phyloP scores from a whole-genome alignment of 441 rosid genomes.

The Capsella rubella region DNA sequence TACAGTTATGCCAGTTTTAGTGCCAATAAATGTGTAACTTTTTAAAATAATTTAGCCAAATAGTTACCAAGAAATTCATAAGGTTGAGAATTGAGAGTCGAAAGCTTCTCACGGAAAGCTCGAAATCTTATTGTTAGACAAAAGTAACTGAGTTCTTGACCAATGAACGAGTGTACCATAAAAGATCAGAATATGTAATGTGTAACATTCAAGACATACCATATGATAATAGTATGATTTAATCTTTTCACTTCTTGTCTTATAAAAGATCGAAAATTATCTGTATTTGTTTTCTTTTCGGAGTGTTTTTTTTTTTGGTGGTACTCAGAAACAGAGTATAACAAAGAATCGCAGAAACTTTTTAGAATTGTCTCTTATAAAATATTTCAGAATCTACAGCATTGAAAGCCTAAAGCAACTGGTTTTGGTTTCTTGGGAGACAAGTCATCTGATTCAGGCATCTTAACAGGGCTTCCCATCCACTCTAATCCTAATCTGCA shows the following conservation, averaged over 20 bases:
- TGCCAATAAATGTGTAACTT: no score
- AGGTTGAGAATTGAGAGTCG: no score
- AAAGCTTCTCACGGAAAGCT: no score
- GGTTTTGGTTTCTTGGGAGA: slow-evolving; percentile 55
- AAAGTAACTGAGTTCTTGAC: neutral
- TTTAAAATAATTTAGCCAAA: no score
- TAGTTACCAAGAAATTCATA: no score
- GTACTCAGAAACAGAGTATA: slow-evolving; percentile 25
- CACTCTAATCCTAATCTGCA: slow-evolving; percentile 75
- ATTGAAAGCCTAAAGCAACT: slow-evolving; percentile 55
- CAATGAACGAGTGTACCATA: neutral
- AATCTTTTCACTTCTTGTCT: neutral
- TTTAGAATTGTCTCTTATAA: neutral
- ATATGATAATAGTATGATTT: neutral
- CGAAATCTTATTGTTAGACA: no score
- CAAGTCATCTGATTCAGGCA: slow-evolving; percentile 65
- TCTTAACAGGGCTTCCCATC: slow-evolving; percentile 76
- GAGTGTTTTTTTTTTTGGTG: neutral
- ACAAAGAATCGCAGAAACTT: slow-evolving; percentile 22
- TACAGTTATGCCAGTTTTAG: neutral
- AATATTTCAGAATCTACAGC: slow-evolving; percentile 60
- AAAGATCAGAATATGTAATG: neutral
- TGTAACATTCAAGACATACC: slow-evolving; percentile 7
- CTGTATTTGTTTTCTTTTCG: neutral
- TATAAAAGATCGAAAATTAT: neutral